Evolutionary conservation across 345 rosid genomes (phyloP).

Genomic region (Brassica carinata): DNA sequence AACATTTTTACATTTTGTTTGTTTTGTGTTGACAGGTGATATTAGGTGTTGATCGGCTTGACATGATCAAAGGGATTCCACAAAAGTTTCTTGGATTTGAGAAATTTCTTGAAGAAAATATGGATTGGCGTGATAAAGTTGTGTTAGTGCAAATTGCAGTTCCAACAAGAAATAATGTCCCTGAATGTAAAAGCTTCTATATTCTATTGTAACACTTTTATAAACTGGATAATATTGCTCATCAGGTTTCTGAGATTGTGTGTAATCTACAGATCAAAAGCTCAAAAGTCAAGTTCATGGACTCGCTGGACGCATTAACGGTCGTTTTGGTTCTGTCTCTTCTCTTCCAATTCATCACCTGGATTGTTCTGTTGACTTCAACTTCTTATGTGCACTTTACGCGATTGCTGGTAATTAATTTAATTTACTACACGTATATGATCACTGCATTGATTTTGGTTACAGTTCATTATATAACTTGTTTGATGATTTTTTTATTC

Average conservation of each 20-base stretch:
- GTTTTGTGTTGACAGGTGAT: conserved; percentile 62
- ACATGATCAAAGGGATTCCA: conserved; percentile 99
- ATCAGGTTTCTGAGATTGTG: background rate
- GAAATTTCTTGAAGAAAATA: conserved; percentile 88
- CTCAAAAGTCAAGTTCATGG: conserved; percentile 92
- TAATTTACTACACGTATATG: background rate
- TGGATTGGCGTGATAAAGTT: conserved; percentile 79
- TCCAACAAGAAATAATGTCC: conserved; percentile 95
- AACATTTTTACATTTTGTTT: background rate
- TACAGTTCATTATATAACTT: background rate
- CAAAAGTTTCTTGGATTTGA: conserved; percentile 89
- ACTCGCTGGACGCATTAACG: conserved; percentile 94
- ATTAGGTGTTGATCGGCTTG: conserved; percentile 99
- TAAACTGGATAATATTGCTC: background rate
- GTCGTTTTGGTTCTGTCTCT: conserved; percentile 86
- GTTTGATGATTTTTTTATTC: background rate
- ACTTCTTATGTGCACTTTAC: conserved; percentile 72
- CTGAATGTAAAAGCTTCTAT: conserved; percentile 64
- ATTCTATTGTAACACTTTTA: background rate
- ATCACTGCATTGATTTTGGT: background rate
- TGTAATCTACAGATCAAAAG: conserved; percentile 54
- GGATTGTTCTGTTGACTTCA: conserved; percentile 91
- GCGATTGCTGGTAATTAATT: conserved; percentile 79
- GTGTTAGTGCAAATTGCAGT: conserved; percentile 95
- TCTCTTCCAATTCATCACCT: conserved; percentile 90